Evolutionary conservation across 1,284 basidiomycete genomes (phyloP), one percentile per base, ranked within the genome.

Genomic region (Sanghuangporus baumii): DNA sequence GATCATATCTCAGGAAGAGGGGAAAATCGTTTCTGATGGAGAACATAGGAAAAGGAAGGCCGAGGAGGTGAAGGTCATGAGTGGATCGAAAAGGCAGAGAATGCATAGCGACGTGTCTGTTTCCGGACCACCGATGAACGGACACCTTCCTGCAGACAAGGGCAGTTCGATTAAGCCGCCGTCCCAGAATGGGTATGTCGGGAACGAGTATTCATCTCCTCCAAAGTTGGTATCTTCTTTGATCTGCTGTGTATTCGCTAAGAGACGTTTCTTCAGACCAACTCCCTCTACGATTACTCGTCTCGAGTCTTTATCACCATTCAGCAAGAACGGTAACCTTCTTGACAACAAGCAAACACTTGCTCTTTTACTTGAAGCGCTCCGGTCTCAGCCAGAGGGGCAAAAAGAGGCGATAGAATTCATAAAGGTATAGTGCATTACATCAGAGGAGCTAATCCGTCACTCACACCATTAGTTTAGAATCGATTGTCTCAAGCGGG

Each of bases 71-170:
- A 46, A 61, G 6, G 41, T 9, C 8, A 7, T 1, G 7, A 46
- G 23, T 7, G 51, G 55, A 14, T n/a, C 20, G 18, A 61, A 61
- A 18, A 23, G 51, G 41, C 60, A 41, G 23, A 61, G 52, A 38
- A 46, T 50, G 16, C 38, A 57, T 20, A 34, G 16, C 3, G 54
- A 38, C 31, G 23, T 16, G 6, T 46, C 11, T 36, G 23, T 8
- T 31, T 11, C 34, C 40, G 16, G 43, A 46, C 43, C 26, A 31
- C 26, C 2, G 26, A 31, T 31, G 26, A 31, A 31, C 26, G 26
- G 26, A 5, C 26, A 31, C 26, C 26, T 31, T 31, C 26, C 26
- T 31, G 26, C 26, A 31, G 26, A 31, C 5, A 31, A 31, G 26
- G 26, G 26, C 26, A 31, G 26, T 31, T 5, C 26, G 26, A 31